Evolutionary conservation across 768 basidiomycete species (phyloP).

Genomic region (Psilocybe tampanensis): DNA sequence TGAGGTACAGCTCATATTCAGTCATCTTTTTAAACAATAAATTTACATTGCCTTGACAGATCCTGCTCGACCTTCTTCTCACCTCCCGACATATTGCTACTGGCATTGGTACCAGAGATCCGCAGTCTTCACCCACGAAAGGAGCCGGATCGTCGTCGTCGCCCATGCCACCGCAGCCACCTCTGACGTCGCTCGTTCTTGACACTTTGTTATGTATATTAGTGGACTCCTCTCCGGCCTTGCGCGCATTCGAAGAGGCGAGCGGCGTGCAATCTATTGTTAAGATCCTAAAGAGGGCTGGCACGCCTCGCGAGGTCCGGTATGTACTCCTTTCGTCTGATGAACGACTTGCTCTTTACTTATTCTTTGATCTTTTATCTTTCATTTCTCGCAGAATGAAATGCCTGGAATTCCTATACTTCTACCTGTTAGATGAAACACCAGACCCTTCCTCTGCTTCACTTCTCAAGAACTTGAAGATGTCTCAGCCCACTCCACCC

Average conservation of each 20-base stretch:
- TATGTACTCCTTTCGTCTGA: conserved; percentile 33
- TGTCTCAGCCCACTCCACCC: conserved; percentile 24
- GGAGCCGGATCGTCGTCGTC: conserved; percentile 19
- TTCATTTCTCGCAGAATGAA: conserved; percentile 94
- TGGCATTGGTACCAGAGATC: no score
- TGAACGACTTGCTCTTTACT: background rate
- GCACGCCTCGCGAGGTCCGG: conserved; percentile 88
- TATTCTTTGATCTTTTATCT: background rate
- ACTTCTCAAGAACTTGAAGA: background rate
- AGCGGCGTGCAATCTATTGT: conserved; percentile 83
- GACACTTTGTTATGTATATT: conserved; percentile 87
- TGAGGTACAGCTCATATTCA: conserved; percentile 50
- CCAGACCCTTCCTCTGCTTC: conserved; percentile 2
- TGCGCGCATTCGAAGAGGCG: conserved; percentile 78
- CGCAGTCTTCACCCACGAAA: conserved; percentile 11
- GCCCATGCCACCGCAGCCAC: conserved; percentile 26
- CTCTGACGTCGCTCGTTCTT: conserved; percentile 71
- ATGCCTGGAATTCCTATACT: conserved; percentile 93
- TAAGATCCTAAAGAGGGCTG: conserved; percentile 84
- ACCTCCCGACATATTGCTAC: conserved; percentile 60
- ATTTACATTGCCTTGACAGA: conserved; percentile 38
- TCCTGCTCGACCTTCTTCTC: conserved; percentile 71
- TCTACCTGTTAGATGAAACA: conserved; percentile 89
- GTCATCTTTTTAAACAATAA: background rate
- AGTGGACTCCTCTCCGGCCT: conserved; percentile 79